A percentile compares a stretch with the other conserved stretches of the same genome.
Conservation (phyloP, 192 early-diverging fungal genomes). For the Coemansia sp. region DNA sequence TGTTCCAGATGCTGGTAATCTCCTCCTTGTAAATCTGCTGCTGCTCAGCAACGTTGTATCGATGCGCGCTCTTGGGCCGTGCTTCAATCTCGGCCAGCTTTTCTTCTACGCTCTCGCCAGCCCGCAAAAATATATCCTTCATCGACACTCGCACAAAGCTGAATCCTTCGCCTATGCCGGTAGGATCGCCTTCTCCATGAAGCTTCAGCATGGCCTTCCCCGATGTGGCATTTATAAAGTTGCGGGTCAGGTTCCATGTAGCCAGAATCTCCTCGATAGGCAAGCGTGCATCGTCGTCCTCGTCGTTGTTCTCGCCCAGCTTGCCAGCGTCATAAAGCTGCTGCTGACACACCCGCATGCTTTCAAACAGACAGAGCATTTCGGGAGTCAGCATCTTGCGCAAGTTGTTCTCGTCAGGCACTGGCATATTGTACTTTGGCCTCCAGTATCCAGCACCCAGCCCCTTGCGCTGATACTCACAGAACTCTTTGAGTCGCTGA, state of each 20-base stretch:
- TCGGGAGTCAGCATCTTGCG: constrained; percentile 91
- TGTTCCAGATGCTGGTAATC: constrained; percentile 91
- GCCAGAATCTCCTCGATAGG: constrained; percentile 93
- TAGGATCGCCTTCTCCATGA: constrained; percentile 95
- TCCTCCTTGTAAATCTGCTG: constrained; percentile 93
- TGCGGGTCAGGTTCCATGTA: constrained; percentile 92
- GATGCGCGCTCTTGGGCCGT: constrained; percentile 75
- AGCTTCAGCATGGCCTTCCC: constrained; percentile 95
- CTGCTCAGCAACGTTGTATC: constrained; percentile 89
- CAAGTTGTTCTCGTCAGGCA: constrained; percentile 86
- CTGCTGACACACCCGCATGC: constrained; percentile 89
- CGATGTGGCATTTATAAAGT: constrained; percentile 90
- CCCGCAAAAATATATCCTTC: constrained; percentile 94
- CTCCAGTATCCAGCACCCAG: constrained; percentile 91
- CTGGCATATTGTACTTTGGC: constrained; percentile 64
- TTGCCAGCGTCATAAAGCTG: constrained; percentile 87
- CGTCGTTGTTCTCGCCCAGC: constrained; percentile 63
- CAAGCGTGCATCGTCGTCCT: constrained; percentile 65
- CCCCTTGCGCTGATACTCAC: constrained; percentile 85
- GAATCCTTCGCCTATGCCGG: constrained; percentile 91
- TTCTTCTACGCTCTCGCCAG: constrained; percentile 80
- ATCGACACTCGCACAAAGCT: constrained; percentile 96
- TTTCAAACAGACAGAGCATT: constrained; percentile 92
- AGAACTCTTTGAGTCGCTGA: constrained; percentile 93
- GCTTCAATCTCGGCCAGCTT: constrained; percentile 80